phyloP scores from a whole-genome alignment of 352 stramenopile genomes.

The Phytopythium mirpurense region DNA sequence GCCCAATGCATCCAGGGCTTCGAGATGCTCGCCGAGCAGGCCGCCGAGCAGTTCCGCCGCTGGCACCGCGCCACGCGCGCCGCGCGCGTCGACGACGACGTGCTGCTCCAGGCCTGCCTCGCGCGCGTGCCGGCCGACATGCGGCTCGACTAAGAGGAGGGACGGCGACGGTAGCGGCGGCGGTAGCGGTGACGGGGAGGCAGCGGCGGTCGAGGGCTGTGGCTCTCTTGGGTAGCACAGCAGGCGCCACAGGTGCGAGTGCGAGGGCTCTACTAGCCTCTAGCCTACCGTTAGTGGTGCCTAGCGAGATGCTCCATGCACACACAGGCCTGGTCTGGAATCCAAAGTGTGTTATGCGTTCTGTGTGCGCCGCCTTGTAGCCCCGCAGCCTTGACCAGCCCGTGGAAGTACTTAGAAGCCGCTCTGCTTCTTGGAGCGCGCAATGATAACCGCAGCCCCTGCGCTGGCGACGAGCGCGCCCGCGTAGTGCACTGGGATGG shows the following conservation, averaged over 20 bases:
- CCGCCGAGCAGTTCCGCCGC: constrained; percentile 94
- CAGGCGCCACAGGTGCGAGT: too few relatives aligned
- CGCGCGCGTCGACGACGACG: constrained; percentile 34
- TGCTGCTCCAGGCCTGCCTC: constrained; percentile 58
- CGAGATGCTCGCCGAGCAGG: constrained; percentile 98
- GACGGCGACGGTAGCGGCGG: neutral
- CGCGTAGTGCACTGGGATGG: constrained; percentile 71
- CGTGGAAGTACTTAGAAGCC: neutral
- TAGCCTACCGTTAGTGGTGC: too few relatives aligned
- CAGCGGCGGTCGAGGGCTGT: too few relatives aligned
- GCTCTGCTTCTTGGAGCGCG: constrained; percentile 32
- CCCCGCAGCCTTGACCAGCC: too few relatives aligned
- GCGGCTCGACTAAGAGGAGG: constrained; percentile 21
- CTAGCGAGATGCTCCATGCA: too few relatives aligned
- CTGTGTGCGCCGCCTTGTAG: too few relatives aligned
- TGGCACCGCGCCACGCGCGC: constrained; percentile 81
- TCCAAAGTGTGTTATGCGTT: too few relatives aligned
- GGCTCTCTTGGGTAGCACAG: too few relatives aligned
- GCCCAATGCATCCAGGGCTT: constrained; percentile 93
- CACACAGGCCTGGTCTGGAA: too few relatives aligned
- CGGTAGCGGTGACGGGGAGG: neutral
- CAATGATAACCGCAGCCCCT: constrained; percentile 37
- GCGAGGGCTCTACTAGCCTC: too few relatives aligned
- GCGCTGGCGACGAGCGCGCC: constrained; percentile 42
- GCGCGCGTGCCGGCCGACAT: constrained; percentile 45